Evolutionary conservation across 2,329 filamentous ascomycete genomes (phyloP).

Genomic region (Diaporthe vaccinii): DNA sequence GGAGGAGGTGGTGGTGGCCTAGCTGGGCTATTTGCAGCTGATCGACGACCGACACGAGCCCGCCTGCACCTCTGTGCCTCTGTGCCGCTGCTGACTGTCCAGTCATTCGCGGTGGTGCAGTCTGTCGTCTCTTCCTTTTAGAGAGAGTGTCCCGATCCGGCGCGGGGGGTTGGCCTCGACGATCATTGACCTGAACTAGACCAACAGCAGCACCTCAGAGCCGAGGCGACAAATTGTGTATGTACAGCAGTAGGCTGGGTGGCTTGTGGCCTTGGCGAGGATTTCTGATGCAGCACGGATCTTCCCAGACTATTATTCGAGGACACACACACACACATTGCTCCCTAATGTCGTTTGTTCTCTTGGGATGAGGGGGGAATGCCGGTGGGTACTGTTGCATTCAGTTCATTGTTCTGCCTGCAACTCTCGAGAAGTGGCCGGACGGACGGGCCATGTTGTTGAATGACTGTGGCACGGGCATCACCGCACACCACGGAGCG

Average conservation of each 20-base stretch:
- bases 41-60: conserved; percentile 12
- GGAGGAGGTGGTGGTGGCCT: neutral
- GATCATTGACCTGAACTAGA: neutral
- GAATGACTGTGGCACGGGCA: conserved; percentile 12
- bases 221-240: neutral
- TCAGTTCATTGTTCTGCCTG: conserved; percentile 7
- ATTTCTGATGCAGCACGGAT: conserved; percentile 16
- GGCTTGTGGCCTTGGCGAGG: conserved; percentile 10
- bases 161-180: neutral
- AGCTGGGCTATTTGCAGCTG: conserved; percentile 27
- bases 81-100: neutral
- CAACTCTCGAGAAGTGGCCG: neutral
- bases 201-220: neutral
- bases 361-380: neutral
- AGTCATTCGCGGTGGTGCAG: neutral
- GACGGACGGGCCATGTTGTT: neutral
- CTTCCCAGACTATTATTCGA: neutral
- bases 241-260: neutral
- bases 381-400: neutral
- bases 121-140: neutral
- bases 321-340: neutral
- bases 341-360: neutral
- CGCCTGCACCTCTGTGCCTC: neutral
- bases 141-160: conserved; percentile 12
- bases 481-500: neutral